Evolutionary conservation across 1,284 basidiomycete genomes (phyloP), one percentile per base, ranked within the genome.

Genomic region (Sparassis latifolia): DNA sequence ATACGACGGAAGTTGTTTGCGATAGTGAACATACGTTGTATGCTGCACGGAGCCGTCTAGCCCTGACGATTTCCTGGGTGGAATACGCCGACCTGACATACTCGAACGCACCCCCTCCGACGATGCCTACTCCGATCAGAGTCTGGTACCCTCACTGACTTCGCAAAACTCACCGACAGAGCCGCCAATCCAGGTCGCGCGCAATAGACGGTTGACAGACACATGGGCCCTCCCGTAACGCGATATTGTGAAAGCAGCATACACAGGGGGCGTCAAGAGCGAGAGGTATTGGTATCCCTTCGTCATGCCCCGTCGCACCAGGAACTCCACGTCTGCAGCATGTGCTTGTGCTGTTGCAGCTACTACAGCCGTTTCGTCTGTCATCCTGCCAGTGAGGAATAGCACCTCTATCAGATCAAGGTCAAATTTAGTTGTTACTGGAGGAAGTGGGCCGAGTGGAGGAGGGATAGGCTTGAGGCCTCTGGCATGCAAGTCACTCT

Each of bases 181-280:
- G 35, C 86, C 83, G 38, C 82, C 82, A 5, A 82, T 56, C 85
- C 85, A 89, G 6, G 83, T 84, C 33, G 84, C 78, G 20, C 84
- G 77, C 41, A 89, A 70, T 9, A 83, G 57, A 37, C 76, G 76
- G 57, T 84, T 88, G 33, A 82, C 55, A 9, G 74, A 75, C 47
- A 87, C 67, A 31, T 76, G 71, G 12, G 67, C 62, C 40, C 77
- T 70, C 6, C 84, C 80, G 52, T 74, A 78, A 52, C 78, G 73
- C 28, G 72, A 69, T 35, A 86, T 57, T 10, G 78, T 64, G 53
- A 78, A 75, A 0, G 72, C 72, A 5, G 72, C 64, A 56, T 88
- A 89, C 6, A 72, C 61, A 4, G 83, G 78, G 20, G 84, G 83
- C 1, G 75, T 71, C 30, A 86, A 57, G 29, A 86, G 59, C 7